phyloP scores from a whole-genome alignment of 192 early-diverging fungal genomes.

The Funneliformis mosseae region DNA sequence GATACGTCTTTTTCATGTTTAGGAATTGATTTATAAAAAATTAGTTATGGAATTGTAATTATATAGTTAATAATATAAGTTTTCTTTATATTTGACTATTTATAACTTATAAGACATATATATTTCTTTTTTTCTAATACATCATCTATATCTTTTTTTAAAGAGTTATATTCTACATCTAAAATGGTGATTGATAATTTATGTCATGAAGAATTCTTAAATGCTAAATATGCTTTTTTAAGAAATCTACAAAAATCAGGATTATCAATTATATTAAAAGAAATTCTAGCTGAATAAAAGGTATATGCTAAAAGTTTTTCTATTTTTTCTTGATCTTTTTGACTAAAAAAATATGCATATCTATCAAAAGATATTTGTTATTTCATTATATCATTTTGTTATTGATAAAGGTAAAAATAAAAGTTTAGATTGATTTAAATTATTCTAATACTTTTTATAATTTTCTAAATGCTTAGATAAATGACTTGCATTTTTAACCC shows the following conservation, averaged over 20 bases:
- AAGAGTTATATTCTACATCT: neutral
- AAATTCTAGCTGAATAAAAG: neutral
- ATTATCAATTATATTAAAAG: slow-evolving; percentile 3
- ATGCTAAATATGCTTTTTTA: neutral
- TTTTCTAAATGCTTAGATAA: no score
- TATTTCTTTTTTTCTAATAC: neutral
- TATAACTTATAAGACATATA: neutral
- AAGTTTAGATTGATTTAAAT: no score
- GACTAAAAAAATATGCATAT: no score
- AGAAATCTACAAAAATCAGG: neutral
- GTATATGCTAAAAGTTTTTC: neutral
- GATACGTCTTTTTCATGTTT: neutral
- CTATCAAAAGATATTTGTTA: no score
- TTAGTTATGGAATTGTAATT: neutral
- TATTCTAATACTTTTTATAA: no score
- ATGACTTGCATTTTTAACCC: no score
- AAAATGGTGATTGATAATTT: neutral
- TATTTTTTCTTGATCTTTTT: neutral
- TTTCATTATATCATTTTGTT: no score
- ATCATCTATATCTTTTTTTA: neutral
- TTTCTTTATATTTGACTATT: neutral
- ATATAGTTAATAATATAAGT: neutral
- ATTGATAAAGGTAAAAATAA: no score
- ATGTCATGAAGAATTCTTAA: neutral
- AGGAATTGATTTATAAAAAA: neutral